Evolutionary conservation across 2,329 filamentous ascomycete genomes (phyloP).

Genomic region (Xylaria sp.): DNA sequence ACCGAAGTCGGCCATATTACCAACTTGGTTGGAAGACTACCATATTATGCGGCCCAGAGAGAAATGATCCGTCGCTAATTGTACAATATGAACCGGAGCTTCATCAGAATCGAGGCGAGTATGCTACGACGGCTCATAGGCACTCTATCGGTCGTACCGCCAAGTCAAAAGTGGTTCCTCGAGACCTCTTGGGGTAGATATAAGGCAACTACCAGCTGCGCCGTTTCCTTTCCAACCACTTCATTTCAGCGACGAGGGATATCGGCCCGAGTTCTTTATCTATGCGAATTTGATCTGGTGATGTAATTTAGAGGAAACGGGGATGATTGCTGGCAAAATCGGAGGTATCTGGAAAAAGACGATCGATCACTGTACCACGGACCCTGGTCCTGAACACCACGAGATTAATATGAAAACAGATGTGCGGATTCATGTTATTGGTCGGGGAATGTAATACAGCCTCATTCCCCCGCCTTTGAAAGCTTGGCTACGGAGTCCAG

Average conservation of each 20-base stretch:
- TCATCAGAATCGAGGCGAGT: background rate
- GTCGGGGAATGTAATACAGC: slow-evolving; percentile 9
- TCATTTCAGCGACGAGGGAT: slow-evolving; percentile 7
- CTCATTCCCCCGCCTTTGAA: slow-evolving; percentile 27
- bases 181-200: background rate
- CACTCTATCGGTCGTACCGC: background rate
- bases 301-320: slow-evolving; percentile 30
- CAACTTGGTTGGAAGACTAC: background rate
- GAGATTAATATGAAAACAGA: slow-evolving; percentile 25
- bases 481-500: slow-evolving; percentile 23
- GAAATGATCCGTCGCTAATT: slow-evolving; percentile 13
- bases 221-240: background rate
- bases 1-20: slow-evolving; percentile 11
- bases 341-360: slow-evolving; percentile 31
- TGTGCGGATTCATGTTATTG: slow-evolving; percentile 18
- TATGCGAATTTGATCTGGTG: slow-evolving; percentile 9
- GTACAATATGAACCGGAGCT: slow-evolving; percentile 9
- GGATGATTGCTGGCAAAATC: slow-evolving; percentile 31
- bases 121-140: background rate
- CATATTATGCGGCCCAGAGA: slow-evolving; percentile 1
- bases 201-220: background rate
- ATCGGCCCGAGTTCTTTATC: slow-evolving; percentile 19
- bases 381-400: slow-evolving; percentile 18
- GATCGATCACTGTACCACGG: slow-evolving; percentile 8
- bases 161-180: background rate